These are phyloP conservation scores for Pseudogymnoascus sp. DNA, from an alignment of 2,329 filamentous ascomycete genomes.

Conservation along the genomic window DNA sequence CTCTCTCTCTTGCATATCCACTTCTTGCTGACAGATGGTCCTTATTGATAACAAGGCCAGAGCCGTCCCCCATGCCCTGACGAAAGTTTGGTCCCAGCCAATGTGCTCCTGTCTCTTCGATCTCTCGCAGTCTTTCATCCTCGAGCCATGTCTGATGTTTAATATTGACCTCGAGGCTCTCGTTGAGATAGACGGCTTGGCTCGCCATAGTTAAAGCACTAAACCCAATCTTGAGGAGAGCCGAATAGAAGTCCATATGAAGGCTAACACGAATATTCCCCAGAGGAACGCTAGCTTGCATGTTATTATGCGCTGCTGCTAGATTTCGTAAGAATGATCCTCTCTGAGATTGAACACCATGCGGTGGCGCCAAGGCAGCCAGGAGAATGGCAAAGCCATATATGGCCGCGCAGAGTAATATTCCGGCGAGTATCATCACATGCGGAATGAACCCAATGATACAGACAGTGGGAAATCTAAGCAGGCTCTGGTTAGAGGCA, in stretches of 20 bases:
- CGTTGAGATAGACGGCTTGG: conserved; percentile 91
- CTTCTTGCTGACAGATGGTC: conserved; percentile 36
- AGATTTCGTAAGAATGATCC: conserved; percentile 52
- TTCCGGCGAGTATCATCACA: conserved; percentile 74
- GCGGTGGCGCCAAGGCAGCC: conserved; percentile 52
- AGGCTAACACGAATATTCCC: conserved; percentile 71
- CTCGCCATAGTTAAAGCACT: conserved; percentile 84
- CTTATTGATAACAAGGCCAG: conserved; percentile 23
- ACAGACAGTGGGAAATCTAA: conserved; percentile 87
- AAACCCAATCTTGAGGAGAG: conserved; percentile 78
- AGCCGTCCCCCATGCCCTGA: conserved; percentile 21
- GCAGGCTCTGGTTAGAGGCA: conserved; percentile 52
- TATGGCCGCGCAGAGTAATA: conserved; percentile 64
- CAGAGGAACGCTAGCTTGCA: conserved; percentile 84
- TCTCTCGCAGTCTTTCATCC: conserved; percentile 70
- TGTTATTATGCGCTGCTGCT: conserved; percentile 67
- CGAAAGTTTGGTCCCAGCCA: conserved; percentile 27
- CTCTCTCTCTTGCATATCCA: conserved; percentile 63
- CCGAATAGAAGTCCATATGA: conserved; percentile 93
- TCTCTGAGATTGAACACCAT: conserved; percentile 22
- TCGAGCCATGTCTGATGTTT: conserved; percentile 83
- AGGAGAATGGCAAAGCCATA: conserved; percentile 69
- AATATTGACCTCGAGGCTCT: conserved; percentile 68
- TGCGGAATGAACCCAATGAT: conserved; percentile 94
- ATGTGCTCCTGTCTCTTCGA: conserved; percentile 43